Evolutionary conservation across 2,329 filamentous ascomycete species (phyloP).

Genomic region (Alternaria sp.): DNA sequence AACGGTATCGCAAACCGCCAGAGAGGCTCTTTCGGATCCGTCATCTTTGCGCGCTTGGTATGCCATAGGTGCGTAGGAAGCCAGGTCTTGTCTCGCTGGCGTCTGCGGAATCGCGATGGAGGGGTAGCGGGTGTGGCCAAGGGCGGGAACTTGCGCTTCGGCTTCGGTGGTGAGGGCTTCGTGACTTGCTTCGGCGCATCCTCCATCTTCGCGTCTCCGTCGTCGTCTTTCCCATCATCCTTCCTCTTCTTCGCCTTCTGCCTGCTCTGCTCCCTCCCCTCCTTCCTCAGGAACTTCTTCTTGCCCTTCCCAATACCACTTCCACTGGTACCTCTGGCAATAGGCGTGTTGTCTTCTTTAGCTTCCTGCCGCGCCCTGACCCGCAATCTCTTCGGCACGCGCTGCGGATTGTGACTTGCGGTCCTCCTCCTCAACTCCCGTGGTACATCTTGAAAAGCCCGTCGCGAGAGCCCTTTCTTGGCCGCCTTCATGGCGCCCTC

Average conservation of each 20-base stretch:
- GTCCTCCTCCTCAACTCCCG: conserved; percentile 83
- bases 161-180: conserved; percentile 46
- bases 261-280: conserved; percentile 75
- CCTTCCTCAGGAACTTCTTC: conserved; percentile 66
- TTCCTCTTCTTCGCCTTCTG: conserved; percentile 65
- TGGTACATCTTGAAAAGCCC: conserved; percentile 92
- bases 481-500: conserved; percentile 81
- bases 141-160: conserved; percentile 73
- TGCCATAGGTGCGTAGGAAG: conserved; percentile 94
- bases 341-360: conserved; percentile 88
- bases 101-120: conserved; percentile 77
- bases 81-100: conserved; percentile 90
- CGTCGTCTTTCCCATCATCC: conserved; percentile 36
- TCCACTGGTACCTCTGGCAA: conserved; percentile 69
- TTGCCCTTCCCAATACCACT: conserved; percentile 58
- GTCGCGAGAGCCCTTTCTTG: conserved; percentile 66
- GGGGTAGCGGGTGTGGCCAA: conserved; percentile 70
- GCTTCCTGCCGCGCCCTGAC: conserved; percentile 74
- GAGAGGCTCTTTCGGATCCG: conserved; percentile 74
- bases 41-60: conserved; percentile 90
- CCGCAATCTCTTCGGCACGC: conserved; percentile 79
- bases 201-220: conserved; percentile 8
- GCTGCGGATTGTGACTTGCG: conserved; percentile 93
- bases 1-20: conserved; percentile 90
- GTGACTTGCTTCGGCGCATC: conserved; percentile 12